Base-by-base conservation (phyloP, 345 rosid species). In the Eucalyptus marginata region DNA sequence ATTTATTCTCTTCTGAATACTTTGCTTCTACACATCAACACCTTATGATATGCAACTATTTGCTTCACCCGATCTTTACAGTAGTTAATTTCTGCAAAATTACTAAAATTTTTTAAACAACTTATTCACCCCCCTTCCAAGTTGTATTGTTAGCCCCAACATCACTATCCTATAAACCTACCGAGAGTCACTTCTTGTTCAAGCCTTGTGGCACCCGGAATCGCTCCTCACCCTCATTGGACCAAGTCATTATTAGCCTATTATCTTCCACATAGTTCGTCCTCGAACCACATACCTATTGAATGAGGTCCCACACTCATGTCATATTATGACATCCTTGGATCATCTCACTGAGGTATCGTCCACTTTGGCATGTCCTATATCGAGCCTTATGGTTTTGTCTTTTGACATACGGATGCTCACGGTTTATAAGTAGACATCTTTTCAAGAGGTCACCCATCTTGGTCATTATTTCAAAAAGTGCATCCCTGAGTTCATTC, bases 141-240 rank as follows among this genome's bases (percentile, higher is more conserved):
- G 58, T 54, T 54, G 24, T 0, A 20, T 52, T 54, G 25, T 54
- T 54, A 3, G 25, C 0, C 58, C 58, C 25, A 54, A 54, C 25
- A 20, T 54, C 2, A 1, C 25, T 20, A 8, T 54, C 2, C 58
- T 54, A 54, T 1, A 54, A 54, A 8, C 1, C 10, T 20, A 20
- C 25, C 58, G 0, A 18, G 58, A 54, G 10, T 0, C 25, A 1
- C 25, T 54, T 54, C 58, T 54, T 20, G 11, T 54, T 18, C 58
- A 54, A 18, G 25, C 24, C 58, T 54, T 20, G 1, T 54, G 0
- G 58, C 25, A 18, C 25, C 9, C 0, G 0, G 0, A 4, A 52
- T 52, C 58, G 18, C 10, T 51, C 3, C 54, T 51, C 54, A 14
- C 18, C 0, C 54, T 51, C 56, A 15, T 17, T 3, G 8, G 2